These are phyloP conservation scores for Rhizopus stolonifer DNA, from an alignment of 371 early-diverging fungal genomes.

Conservation along the genomic window DNA sequence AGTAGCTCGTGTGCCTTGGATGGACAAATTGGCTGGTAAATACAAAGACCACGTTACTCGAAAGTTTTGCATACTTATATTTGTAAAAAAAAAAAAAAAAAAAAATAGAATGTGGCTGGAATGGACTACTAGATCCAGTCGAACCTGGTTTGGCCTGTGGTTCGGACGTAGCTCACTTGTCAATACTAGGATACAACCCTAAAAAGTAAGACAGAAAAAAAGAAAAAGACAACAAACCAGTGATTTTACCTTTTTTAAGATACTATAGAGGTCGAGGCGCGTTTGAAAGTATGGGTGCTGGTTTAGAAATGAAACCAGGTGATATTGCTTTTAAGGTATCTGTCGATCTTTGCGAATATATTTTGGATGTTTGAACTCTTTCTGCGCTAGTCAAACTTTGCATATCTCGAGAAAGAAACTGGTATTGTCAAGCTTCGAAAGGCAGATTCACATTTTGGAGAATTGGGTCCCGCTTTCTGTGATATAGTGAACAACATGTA, in stretches of 20 bases:
- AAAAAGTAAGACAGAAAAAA: conserved; percentile 21
- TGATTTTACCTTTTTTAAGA: conserved; percentile 16
- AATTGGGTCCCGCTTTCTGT: conserved; percentile 44
- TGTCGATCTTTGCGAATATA: neutral
- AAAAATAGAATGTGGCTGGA: conserved; percentile 34
- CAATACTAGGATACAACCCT: conserved; percentile 32
- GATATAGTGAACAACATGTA: conserved; percentile 45
- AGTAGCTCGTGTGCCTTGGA: conserved; percentile 35
- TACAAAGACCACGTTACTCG: neutral
- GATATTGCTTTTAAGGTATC: conserved; percentile 60
- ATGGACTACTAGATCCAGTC: conserved; percentile 54
- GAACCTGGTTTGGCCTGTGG: conserved; percentile 60
- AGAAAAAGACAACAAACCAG: neutral
- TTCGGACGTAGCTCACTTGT: conserved; percentile 55
- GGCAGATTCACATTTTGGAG: conserved; percentile 56
- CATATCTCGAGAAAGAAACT: conserved; percentile 39
- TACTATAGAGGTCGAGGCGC: conserved; percentile 56
- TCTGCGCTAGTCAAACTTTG: conserved; percentile 46
- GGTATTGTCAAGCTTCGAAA: conserved; percentile 43
- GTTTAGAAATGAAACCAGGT: conserved; percentile 51
- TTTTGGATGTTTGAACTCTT: neutral
- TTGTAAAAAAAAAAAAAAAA: too few species aligned
- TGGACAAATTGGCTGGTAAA: conserved; percentile 47
- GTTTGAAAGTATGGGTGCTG: conserved; percentile 60
- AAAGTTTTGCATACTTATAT: too few species aligned